Base-by-base conservation (phyloP, 2,329 filamentous ascomycete species). In the Clonostachys byssicola region DNA sequence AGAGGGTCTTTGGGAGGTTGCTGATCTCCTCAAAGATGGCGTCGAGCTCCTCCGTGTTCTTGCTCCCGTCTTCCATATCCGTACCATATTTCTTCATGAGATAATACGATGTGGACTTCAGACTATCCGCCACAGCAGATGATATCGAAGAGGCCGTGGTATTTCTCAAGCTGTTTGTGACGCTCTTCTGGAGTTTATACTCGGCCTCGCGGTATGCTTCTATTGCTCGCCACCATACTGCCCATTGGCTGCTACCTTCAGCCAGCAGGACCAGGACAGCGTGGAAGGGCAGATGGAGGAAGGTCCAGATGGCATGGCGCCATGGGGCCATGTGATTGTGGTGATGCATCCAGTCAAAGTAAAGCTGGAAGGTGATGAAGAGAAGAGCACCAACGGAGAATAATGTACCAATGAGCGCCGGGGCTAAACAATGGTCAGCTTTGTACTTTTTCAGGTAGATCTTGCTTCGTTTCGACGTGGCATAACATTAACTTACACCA, bases 331-430 rank as follows among this genome's bases (percentile, higher is more conserved):
- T 78, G 34, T 83, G 73, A 49, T 81, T 75, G 36, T 39, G 36
- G 44, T 80, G 80, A 57, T 84, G 83, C 61, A 84, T 80, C 78
- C 80, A 86, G 53, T 86, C 72, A 46, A 86, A 75, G 49, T 75
- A 74, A 39, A 72, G 56, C 46, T 74, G 64, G 54, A 73, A 75
- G 45, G 74, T 60, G 41, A 70, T 64, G 54, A 74, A 75, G 23
- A 73, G 64, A n/a, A 68, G 67, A 6, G 67, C 61, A 0, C 64
- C 56, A 2, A 66, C 64, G 2, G 70, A 60, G 1, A 63, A 63
- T 8, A 74, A 60, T 18, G 70, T 61, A 5, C 70, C 71, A 14
- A 73, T 70, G 3, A 67, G 68, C 6, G 55, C 52, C 1, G 62
- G 40, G 38, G 68, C 69, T 71, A 3, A 8, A n/a, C 2, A 39